Evolutionary conservation across 2,329 filamentous ascomycete genomes (phyloP).

Genomic region (Penicillium sp.): DNA sequence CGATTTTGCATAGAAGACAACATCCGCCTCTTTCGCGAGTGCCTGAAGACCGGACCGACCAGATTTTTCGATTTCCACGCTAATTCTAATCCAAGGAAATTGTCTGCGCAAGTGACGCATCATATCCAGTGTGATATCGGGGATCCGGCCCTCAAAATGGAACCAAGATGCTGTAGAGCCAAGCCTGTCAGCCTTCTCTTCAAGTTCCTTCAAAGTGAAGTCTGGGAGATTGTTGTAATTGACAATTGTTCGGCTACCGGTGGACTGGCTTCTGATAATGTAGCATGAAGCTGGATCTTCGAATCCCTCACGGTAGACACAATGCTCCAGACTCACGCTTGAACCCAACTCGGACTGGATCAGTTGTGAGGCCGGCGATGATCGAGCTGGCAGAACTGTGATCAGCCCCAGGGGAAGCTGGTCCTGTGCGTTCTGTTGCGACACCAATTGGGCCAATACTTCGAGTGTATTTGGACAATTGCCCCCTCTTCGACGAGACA

Average conservation of each 20-base stretch:
- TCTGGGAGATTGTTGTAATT: slow-evolving; percentile 64
- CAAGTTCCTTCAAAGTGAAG: slow-evolving; percentile 60
- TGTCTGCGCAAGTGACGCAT: slow-evolving; percentile 50
- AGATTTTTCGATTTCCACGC: slow-evolving; percentile 69
- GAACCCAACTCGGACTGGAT: slow-evolving; percentile 52
- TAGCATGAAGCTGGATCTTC: slow-evolving; percentile 61
- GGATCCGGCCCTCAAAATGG: slow-evolving; percentile 69
- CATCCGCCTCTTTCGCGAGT: slow-evolving; percentile 58
- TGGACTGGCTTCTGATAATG: slow-evolving; percentile 57
- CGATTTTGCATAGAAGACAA: slow-evolving; percentile 66
- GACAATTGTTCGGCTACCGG: slow-evolving; percentile 62
- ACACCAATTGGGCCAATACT: slow-evolving; percentile 60
- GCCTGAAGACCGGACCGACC: slow-evolving; percentile 53
- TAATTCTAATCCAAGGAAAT: slow-evolving; percentile 48
- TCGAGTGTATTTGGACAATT: slow-evolving; percentile 68
- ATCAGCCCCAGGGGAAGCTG: slow-evolving; percentile 33
- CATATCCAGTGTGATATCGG: slow-evolving; percentile 55
- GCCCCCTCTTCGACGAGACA: slow-evolving; percentile 60
- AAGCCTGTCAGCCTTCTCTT: slow-evolving; percentile 38
- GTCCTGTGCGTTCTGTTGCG: slow-evolving; percentile 4
- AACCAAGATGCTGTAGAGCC: slow-evolving; percentile 49
- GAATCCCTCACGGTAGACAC: slow-evolving; percentile 54
- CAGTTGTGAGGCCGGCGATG: slow-evolving; percentile 47
- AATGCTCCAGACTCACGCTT: slow-evolving; percentile 47
- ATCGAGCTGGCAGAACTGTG: slow-evolving; percentile 48